These are phyloP conservation scores for Dacryopinax spathularia DNA, from an alignment of 768 basidiomycete genomes.

Conservation along the genomic window DNA sequence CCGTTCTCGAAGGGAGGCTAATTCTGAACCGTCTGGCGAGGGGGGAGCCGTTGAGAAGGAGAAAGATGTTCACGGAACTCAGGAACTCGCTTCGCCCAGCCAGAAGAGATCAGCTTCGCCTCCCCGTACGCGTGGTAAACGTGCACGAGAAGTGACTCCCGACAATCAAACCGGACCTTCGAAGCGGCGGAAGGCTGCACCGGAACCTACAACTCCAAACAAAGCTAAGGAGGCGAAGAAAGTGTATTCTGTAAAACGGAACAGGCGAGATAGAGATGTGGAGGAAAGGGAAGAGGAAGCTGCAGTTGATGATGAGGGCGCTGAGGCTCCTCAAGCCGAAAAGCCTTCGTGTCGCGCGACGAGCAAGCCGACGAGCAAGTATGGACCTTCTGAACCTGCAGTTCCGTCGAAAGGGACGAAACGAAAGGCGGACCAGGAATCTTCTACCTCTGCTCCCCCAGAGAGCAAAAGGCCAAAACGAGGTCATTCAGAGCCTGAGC, in stretches of 20 bases:
- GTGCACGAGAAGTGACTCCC: background rate
- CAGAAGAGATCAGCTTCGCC: background rate
- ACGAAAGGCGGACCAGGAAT: background rate
- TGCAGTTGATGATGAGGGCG: background rate
- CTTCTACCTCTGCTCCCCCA: background rate
- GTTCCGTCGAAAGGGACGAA: background rate
- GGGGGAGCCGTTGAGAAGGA: background rate
- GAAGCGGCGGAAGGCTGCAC: background rate
- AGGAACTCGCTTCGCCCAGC: background rate
- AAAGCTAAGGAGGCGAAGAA: background rate
- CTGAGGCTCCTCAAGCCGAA: too few relatives aligned
- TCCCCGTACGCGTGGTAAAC: background rate
- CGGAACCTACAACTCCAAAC: background rate
- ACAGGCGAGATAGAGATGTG: background rate
- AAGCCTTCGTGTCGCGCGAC: too few relatives aligned
- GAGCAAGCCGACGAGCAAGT: too few relatives aligned
- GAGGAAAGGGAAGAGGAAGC: background rate
- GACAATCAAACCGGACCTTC: background rate
- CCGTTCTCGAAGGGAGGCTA: too few relatives aligned
- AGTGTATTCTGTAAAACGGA: background rate
- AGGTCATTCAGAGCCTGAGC: background rate
- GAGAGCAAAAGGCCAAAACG: background rate
- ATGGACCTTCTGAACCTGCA: too few relatives aligned
- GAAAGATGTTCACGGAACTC: background rate
- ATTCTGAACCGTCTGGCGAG: too few relatives aligned